Percentiles rank a stretch among this genome's conserved stretches.
Conservation (phyloP, 208 protist species). For the Crithidia fasciculata region DNA sequence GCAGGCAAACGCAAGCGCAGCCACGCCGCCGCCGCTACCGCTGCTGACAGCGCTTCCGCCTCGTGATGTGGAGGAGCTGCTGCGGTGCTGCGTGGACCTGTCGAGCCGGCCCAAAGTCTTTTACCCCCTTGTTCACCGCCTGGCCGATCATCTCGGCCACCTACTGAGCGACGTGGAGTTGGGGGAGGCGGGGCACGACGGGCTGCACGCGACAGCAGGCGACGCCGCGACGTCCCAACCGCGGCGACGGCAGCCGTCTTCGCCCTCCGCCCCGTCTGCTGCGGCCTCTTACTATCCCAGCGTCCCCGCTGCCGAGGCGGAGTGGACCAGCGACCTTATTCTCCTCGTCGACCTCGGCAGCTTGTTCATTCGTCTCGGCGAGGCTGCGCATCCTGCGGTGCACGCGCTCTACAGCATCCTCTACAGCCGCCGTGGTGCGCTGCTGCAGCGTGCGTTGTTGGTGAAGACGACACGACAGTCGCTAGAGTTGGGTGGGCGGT, state of each 20-base stretch:
- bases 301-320: neutral
- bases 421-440: conserved; percentile 55
- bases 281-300: too few relatives aligned
- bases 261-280: neutral
- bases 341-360: conserved; percentile 39
- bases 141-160: conserved; percentile 20
- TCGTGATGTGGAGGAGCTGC: conserved; percentile 27
- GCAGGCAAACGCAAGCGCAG: neutral
- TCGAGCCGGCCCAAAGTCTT: conserved; percentile 29
- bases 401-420: conserved; percentile 45
- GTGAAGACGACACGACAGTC: conserved; percentile 52
- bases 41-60: conserved; percentile 17
- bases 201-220: neutral
- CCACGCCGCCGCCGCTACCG: neutral
- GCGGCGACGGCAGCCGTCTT: neutral
- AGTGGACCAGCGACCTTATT: conserved; percentile 40
- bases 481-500: conserved; percentile 39
- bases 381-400: conserved; percentile 42
- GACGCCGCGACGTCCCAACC: too few relatives aligned
- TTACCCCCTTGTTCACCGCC: conserved; percentile 5
- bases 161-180: neutral
- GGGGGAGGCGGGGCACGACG: neutral
- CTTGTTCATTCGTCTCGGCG: conserved; percentile 27
- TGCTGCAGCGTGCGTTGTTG: conserved; percentile 67
- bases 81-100: conserved; percentile 46